Percentiles rank a stretch among this genome's conserved stretches.
Conservation (phyloP, 2,329 filamentous ascomycete species). For the Sordariomycetes sp. region DNA sequence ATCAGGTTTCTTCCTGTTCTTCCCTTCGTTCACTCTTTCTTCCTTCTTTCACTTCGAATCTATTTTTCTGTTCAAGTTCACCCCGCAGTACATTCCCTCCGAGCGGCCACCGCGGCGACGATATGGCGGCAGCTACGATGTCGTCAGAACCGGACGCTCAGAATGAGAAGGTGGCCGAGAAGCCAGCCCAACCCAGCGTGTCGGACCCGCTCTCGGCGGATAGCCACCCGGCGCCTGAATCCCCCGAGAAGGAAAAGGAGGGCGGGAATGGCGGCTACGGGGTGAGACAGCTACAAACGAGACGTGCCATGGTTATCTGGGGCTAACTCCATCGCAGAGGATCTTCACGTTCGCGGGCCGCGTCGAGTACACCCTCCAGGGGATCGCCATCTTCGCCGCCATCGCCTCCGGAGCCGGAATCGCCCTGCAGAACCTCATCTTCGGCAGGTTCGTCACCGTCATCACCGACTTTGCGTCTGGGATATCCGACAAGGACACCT, state of each 20-base stretch:
- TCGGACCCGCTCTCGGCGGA: background rate
- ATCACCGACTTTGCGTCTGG: conserved; percentile 46
- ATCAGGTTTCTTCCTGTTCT: too few relatives aligned
- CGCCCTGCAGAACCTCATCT: conserved; percentile 46
- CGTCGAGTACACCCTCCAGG: conserved; percentile 8
- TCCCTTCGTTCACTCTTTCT: too few relatives aligned
- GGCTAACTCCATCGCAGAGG: conserved; percentile 2
- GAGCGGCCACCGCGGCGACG: background rate
- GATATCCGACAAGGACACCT: conserved; percentile 28
- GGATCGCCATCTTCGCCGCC: conserved; percentile 15
- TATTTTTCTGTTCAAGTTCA: background rate
- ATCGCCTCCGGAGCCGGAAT: conserved; percentile 25
- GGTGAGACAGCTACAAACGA: background rate
- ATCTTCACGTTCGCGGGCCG: conserved; percentile 8
- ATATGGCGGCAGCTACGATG: background rate
- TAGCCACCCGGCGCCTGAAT: background rate
- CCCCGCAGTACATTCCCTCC: background rate
- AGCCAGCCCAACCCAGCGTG: background rate
- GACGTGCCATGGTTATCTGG: background rate
- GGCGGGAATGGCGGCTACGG: background rate
- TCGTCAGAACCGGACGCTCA: background rate
- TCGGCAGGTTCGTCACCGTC: conserved; percentile 40
- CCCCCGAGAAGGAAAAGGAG: background rate
- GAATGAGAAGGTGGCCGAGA: background rate
- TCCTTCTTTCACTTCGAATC: too few relatives aligned